A percentile compares a stretch with the other conserved stretches of the same genome.
phyloP scores from a whole-genome alignment of 345 rosid genomes.

The Lepidium didymum region DNA sequence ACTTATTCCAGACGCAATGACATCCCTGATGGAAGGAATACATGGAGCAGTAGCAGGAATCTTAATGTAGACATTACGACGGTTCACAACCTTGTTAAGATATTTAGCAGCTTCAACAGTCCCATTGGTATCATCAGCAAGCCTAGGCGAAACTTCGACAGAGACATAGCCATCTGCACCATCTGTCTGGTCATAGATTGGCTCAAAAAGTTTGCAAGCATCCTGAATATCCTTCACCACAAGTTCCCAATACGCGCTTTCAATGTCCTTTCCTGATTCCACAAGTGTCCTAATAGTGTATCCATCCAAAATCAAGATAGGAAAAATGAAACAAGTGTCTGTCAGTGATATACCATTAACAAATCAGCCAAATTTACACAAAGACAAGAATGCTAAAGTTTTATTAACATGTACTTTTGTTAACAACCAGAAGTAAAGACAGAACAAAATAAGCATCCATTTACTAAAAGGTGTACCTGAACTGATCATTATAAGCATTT shows the following conservation, averaged over 20 bases:
- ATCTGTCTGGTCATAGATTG: constrained; percentile 83
- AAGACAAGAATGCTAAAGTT: not conserved
- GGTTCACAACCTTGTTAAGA: constrained; percentile 78
- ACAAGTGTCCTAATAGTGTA: constrained; percentile 55
- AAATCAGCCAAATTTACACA: not conserved
- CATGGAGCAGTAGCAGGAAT: constrained; percentile 96
- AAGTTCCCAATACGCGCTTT: constrained; percentile 92
- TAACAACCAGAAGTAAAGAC: not conserved
- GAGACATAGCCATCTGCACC: constrained; percentile 95
- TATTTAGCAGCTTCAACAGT: constrained; percentile 88
- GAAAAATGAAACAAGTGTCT: not conserved
- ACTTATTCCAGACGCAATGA: constrained; percentile 76
- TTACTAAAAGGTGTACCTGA: constrained; percentile 45
- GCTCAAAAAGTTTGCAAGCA: constrained; percentile 95
- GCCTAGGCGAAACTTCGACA: constrained; percentile 94
- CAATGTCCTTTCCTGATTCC: constrained; percentile 84
- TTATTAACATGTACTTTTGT: not conserved
- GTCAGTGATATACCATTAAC: not conserved
- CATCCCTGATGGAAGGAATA: constrained; percentile 86
- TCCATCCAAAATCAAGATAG: constrained; percentile 3
- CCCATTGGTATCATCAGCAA: constrained; percentile 83
- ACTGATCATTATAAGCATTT: constrained; percentile 91
- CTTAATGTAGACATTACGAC: constrained; percentile 89
- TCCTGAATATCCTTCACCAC: constrained; percentile 97
- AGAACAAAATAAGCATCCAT: not conserved